These are phyloP conservation scores for Tilletiopsis washingtonensis DNA, from an alignment of 1,284 basidiomycete genomes.

Conservation along the genomic window DNA sequence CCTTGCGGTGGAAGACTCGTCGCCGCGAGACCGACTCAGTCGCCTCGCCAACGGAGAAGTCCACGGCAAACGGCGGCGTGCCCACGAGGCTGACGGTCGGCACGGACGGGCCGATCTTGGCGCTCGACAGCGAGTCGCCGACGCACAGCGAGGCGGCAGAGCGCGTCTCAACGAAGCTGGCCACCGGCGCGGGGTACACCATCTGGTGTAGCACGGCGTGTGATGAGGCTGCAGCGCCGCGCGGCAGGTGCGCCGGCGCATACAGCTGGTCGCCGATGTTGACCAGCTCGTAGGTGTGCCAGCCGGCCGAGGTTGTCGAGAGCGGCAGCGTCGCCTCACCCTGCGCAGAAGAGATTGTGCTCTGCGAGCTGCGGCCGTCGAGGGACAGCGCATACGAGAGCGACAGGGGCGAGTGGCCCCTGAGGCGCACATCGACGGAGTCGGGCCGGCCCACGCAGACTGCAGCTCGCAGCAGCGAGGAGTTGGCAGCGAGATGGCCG, in stretches of 20 bases:
- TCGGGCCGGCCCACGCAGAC: conserved; percentile 74
- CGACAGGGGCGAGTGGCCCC: conserved; percentile 53
- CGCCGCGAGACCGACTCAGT: background rate
- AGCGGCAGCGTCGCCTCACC: conserved; percentile 73
- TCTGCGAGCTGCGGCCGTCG: conserved; percentile 11
- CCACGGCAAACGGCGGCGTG: conserved; percentile 75
- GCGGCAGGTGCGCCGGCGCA: conserved; percentile 40
- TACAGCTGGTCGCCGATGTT: conserved; percentile 78
- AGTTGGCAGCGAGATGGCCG: conserved; percentile 18
- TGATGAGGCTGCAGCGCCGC: too few species aligned
- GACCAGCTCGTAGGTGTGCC: conserved; percentile 79
- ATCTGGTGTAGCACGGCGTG: conserved; percentile 36
- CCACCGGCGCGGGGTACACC: conserved; percentile 29
- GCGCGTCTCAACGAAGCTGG: conserved; percentile 10
- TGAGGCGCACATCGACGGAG: conserved; percentile 69
- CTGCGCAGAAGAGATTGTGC: conserved; percentile 75
- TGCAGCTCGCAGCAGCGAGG: conserved; percentile 55
- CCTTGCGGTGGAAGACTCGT: conserved; percentile 48
- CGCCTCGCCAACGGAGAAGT: conserved; percentile 49
- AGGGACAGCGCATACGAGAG: conserved; percentile 27
- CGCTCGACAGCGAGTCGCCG: conserved; percentile 25
- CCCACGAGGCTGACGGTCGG: conserved; percentile 55
- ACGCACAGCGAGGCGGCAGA: conserved; percentile 54
- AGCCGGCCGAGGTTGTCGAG: conserved; percentile 67
- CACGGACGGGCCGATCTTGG: background rate